Evolutionary conservation across 2,329 filamentous ascomycete genomes (phyloP), one percentile per base, ranked within the genome.

Genomic region (Phoma sp.): DNA sequence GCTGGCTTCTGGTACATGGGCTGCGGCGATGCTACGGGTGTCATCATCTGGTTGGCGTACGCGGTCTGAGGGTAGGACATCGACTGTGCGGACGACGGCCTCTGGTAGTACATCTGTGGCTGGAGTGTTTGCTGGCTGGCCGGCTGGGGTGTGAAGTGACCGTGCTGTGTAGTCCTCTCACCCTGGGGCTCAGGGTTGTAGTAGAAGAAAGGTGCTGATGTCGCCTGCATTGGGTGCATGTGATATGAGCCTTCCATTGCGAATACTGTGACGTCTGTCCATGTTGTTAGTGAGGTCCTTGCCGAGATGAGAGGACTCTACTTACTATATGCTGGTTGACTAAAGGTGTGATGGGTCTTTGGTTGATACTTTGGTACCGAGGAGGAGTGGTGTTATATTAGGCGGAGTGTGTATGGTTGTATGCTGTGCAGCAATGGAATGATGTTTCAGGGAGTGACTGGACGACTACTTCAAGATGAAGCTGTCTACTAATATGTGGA

Each of bases 191-290:
- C 90, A 62, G 89, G 86, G 64, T 86, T 88, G 81, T 93, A 96
- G 82, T 93, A 95, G 83, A 90, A 93, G 82, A 92, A 96, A 55
- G 89, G 81, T 62, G 87, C 85, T 78, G 90, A 88, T 82, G 90
- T 85, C 68, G 83, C 75, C 75, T 79, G 76, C 64, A 78, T 61
- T 54, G 77, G 72, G 70, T 78, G 77, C 68, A 80, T 77, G 60
- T 77, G 72, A 68, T 82, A 82, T 83, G 85, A 68, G 77, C 84
- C 76, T 70, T 90, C 88, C 89, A 91, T 91, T 79, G 78, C 57
- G 56, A 54, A 57, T 67, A 59, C 60, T 57, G 52, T 66, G 59
- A 60, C 61, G 60, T 58, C 58, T 62, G 54, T 64, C 32, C 35
- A 45, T 24, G 18, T 27, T 59, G 61, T 56, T 36, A 56, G 47